A percentile compares a stretch with the other conserved stretches of the same genome.
Evolutionary conservation across 148 eudicot genomes (phyloP).

Genomic region (Pouteria glomerata): DNA sequence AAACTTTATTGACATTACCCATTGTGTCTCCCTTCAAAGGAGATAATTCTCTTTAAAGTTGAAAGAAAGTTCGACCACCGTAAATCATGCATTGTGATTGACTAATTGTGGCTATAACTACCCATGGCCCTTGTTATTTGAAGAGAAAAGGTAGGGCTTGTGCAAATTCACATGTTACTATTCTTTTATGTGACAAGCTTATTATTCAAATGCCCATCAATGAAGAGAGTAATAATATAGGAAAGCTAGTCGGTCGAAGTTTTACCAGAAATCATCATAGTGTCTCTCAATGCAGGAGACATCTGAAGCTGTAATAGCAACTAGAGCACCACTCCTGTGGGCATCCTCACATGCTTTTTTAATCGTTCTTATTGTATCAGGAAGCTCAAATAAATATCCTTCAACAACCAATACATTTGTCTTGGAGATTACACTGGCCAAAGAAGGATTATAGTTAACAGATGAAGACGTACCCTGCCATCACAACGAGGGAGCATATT

Average conservation of each 20-base stretch:
- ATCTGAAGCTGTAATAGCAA: conserved; percentile 95
- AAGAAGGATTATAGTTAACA: conserved; percentile 66
- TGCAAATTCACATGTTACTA: not conserved
- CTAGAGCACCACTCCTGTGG: conserved; percentile 68
- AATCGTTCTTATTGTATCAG: conserved; percentile 80
- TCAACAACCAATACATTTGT: conserved; percentile 85
- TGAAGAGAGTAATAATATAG: not conserved
- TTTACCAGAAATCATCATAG: conserved; percentile 89
- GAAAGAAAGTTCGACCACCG: not conserved
- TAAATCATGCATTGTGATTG: too few relatives aligned
- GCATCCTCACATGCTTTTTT: conserved; percentile 84
- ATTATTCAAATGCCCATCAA: not conserved
- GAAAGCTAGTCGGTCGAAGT: not conserved
- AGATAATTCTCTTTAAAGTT: not conserved
- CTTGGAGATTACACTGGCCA: conserved; percentile 61
- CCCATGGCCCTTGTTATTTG: not conserved
- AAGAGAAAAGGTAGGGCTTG: not conserved
- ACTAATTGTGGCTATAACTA: not conserved
- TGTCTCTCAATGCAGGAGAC: conserved; percentile 94
- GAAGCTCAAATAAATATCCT: conserved; percentile 92
- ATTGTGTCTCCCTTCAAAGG: not conserved
- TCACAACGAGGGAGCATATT: conserved; percentile 10
- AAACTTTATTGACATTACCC: not conserved
- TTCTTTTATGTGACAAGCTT: not conserved
- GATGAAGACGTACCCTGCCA: conserved; percentile 87